Evolutionary conservation across 2,329 filamentous ascomycete species (phyloP).

Genomic region (Coniosporium tulheliwenetii): DNA sequence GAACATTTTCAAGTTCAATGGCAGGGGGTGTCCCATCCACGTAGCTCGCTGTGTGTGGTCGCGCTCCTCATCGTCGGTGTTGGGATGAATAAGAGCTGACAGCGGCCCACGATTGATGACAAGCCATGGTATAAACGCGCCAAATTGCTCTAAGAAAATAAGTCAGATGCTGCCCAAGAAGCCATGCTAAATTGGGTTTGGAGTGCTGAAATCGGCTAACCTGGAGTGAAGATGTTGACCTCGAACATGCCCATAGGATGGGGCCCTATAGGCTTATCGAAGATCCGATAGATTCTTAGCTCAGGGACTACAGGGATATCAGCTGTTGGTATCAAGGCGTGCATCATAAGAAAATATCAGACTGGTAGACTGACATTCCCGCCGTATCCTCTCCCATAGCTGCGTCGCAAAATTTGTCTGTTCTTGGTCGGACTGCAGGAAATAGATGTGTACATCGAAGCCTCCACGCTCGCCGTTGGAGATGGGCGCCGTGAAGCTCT

Average conservation of each 20-base stretch:
- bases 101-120: constrained; percentile 67
- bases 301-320: constrained; percentile 53
- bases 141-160: constrained; percentile 49
- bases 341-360: neutral
- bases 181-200: too few species aligned
- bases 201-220: constrained; percentile 5
- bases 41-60: constrained; percentile 56
- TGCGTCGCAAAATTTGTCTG: constrained; percentile 54
- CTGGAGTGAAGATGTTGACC: constrained; percentile 70
- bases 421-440: constrained; percentile 43
- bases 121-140: constrained; percentile 76
- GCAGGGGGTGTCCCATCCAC: constrained; percentile 56
- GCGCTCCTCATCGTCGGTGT: constrained; percentile 47
- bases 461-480: constrained; percentile 51
- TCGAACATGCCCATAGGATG: constrained; percentile 85
- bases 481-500: constrained; percentile 51
- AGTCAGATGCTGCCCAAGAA: too few species aligned
- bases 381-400: constrained; percentile 62
- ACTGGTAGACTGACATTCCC: constrained; percentile 47
- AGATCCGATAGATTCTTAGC: constrained; percentile 64
- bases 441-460: constrained; percentile 83
- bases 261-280: constrained; percentile 63
- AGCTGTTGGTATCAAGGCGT: neutral
- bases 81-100: constrained; percentile 69
- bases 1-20: constrained; percentile 41